A percentile compares a stretch with the other conserved stretches of the same genome.
These are phyloP conservation scores for Dacryopinax spathularia DNA, from an alignment of 768 basidiomycete species.

Conservation along the genomic window DNA sequence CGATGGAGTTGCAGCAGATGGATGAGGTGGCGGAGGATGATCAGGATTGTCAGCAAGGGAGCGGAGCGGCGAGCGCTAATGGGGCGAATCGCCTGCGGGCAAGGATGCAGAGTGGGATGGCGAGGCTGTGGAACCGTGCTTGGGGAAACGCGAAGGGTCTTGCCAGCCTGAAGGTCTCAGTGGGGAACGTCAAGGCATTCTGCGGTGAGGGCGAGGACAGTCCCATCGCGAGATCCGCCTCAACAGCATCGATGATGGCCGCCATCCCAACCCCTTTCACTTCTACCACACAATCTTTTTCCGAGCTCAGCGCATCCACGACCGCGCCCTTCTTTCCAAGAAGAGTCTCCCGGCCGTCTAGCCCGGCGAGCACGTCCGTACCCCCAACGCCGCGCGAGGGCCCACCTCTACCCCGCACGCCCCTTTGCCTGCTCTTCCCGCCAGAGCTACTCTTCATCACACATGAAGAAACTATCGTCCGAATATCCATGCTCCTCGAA, in stretches of 20 bases:
- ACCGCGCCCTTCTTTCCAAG: neutral
- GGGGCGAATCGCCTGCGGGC: constrained; percentile 29
- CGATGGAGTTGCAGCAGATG: constrained; percentile 41
- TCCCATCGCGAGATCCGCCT: neutral
- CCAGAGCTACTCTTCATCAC: neutral
- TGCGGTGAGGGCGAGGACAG: neutral
- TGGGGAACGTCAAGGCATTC: neutral
- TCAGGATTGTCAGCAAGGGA: constrained; percentile 23
- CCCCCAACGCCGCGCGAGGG: neutral
- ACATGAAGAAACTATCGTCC: neutral
- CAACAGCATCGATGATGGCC: neutral
- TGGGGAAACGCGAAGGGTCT: constrained; percentile 47
- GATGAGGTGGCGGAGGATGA: neutral
- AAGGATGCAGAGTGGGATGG: constrained; percentile 43
- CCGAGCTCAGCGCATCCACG: neutral
- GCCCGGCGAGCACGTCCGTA: neutral
- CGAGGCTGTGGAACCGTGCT: constrained; percentile 52
- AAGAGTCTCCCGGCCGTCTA: neutral
- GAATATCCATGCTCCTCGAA: neutral
- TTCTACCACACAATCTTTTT: neutral
- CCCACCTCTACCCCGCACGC: neutral
- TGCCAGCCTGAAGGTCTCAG: constrained; percentile 11
- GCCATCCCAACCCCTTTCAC: neutral
- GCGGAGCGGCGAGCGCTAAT: constrained; percentile 7
- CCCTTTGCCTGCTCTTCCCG: neutral